Conservation (phyloP, 2,329 filamentous ascomycete species). For the Epichloe gansuensis region DNA sequence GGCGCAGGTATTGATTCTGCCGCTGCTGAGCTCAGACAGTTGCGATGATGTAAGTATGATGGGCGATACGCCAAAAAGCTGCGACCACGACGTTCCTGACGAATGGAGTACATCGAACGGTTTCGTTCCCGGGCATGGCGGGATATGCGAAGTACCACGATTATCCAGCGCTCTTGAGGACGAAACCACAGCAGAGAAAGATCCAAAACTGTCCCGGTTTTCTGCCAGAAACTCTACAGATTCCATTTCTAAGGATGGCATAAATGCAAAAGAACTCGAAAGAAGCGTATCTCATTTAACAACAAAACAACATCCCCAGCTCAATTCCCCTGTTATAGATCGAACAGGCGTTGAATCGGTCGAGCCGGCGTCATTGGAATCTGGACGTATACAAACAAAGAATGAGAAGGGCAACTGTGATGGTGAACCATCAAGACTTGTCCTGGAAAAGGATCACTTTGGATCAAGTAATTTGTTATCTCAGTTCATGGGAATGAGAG, state of each 20-base stretch:
- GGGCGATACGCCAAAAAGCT: background rate
- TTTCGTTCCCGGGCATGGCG: background rate
- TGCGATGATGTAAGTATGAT: background rate
- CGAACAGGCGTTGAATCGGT: background rate
- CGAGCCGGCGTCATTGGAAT: background rate
- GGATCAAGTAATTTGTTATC: constrained; percentile 2
- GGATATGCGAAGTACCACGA: background rate
- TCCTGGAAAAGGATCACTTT: background rate
- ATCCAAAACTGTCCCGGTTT: background rate
- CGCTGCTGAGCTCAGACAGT: background rate
- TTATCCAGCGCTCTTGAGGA: background rate
- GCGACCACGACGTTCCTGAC: background rate
- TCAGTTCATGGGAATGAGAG: constrained; percentile 6
- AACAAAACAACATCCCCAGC: background rate
- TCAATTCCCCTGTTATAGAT: background rate
- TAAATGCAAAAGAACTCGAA: background rate
- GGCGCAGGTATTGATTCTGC: background rate
- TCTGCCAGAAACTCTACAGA: background rate
- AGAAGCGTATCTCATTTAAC: background rate
- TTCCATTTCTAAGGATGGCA: background rate
- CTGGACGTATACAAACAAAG: too few relatives aligned
- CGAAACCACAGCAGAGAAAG: background rate
- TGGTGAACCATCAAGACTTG: background rate
- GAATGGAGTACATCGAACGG: background rate
- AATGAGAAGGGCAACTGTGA: background rate